Evolutionary conservation across 805 yeast genomes (phyloP).

Genomic region (Komagataella pseudopastoris): DNA sequence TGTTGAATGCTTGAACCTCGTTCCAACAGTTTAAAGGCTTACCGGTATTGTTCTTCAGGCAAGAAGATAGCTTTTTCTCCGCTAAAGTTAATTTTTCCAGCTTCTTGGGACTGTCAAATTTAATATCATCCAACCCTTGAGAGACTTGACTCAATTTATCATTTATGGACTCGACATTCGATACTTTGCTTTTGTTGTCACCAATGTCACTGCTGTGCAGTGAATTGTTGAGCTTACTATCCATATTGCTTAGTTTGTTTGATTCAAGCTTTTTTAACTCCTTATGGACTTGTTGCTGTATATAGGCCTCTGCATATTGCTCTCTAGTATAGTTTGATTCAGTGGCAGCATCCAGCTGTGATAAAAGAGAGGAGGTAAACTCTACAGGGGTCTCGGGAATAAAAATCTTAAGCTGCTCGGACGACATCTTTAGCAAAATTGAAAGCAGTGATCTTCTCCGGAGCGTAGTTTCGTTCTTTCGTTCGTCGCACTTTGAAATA

Average conservation of each 20-base stretch:
- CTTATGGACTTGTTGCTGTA: conserved; percentile 50
- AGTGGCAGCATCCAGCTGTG: conserved; percentile 45
- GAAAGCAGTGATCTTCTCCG: neutral
- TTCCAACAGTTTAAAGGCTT: conserved; percentile 74
- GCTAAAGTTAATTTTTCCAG: conserved; percentile 28
- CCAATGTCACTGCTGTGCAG: conserved; percentile 21
- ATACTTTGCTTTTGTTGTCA: conserved; percentile 8
- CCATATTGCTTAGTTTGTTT: conserved; percentile 37
- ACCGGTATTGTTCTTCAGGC: conserved; percentile 50
- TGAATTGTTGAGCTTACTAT: conserved; percentile 29
- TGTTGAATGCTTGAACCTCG: conserved; percentile 58
- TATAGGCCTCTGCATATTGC: conserved; percentile 51
- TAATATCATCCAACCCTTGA: conserved; percentile 18
- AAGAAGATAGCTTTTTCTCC: conserved; percentile 36
- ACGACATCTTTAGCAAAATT: neutral
- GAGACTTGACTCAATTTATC: conserved; percentile 21
- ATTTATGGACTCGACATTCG: conserved; percentile 13
- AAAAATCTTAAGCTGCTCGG: conserved; percentile 43
- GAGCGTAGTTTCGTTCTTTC: neutral
- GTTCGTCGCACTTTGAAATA: neutral
- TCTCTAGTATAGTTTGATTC: conserved; percentile 64
- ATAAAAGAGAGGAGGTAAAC: conserved; percentile 48
- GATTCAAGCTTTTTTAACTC: conserved; percentile 41
- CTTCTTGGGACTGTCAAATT: conserved; percentile 13
- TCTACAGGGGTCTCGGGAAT: conserved; percentile 58